Conservation (phyloP, 306 rosid genomes). For the Fragaria nilgerrensis region DNA sequence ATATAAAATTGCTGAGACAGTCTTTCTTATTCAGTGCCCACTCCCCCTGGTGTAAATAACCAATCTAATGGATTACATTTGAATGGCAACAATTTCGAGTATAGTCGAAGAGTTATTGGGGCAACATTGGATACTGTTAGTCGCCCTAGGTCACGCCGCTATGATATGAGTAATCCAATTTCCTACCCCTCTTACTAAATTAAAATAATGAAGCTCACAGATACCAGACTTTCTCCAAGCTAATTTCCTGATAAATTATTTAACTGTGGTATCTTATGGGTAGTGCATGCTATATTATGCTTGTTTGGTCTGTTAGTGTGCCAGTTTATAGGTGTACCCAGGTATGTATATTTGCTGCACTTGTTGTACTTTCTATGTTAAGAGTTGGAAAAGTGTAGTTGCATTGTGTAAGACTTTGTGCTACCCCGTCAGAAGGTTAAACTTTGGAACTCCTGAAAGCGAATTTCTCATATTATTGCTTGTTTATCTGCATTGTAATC, state of each 20-base stretch:
- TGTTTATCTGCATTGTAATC: not conserved
- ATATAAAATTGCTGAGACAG: constrained; percentile 26
- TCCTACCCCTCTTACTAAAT: constrained; percentile 42
- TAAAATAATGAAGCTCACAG: constrained; percentile 27
- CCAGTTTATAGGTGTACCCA: not conserved
- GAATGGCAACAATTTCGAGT: constrained; percentile 53
- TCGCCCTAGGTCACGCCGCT: constrained; percentile 60
- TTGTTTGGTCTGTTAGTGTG: constrained; percentile 2
- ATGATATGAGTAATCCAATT: constrained; percentile 51
- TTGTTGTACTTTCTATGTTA: not conserved
- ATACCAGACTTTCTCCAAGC: constrained; percentile 22
- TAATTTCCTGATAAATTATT: constrained; percentile 9
- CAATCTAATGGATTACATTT: constrained; percentile 58
- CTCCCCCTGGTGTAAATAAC: constrained; percentile 46
- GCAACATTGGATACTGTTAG: constrained; percentile 59
- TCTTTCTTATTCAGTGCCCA: constrained; percentile 45
- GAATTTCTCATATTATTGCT: not conserved
- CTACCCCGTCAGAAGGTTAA: not conserved
- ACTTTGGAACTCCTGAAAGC: not conserved
- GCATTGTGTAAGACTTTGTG: not conserved
- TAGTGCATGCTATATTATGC: not conserved
- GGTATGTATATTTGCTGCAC: constrained; percentile 4
- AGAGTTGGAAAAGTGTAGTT: constrained; percentile 4
- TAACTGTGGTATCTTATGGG: not conserved
- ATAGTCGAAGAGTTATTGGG: constrained; percentile 67